Conservation (phyloP, 768 basidiomycete genomes). For the Daedaleopsis nitida region DNA sequence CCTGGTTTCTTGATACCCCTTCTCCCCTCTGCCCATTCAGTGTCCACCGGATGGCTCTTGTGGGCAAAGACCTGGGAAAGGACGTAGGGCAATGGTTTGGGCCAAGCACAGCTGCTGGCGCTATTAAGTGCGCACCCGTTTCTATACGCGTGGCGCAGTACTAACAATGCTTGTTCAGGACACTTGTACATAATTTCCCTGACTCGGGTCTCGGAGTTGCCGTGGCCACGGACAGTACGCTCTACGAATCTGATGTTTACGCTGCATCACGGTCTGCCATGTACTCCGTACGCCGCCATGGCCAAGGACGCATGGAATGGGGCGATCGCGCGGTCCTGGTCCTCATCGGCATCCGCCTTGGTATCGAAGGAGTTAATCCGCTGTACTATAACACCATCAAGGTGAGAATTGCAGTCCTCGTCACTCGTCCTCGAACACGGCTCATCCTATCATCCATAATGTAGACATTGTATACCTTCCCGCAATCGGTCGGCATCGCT, state of each 20-base stretch:
- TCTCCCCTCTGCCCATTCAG: conserved; percentile 85
- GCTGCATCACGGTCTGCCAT: conserved; percentile 57
- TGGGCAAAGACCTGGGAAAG: conserved; percentile 93
- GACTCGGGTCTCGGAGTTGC: conserved; percentile 80
- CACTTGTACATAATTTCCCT: conserved; percentile 77
- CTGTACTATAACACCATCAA: conserved; percentile 89
- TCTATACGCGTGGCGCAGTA: not conserved
- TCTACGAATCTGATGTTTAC: conserved; percentile 87
- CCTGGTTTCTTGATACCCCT: conserved; percentile 95
- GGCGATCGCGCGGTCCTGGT: conserved; percentile 85
- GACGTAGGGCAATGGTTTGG: conserved; percentile 99
- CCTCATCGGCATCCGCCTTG: conserved; percentile 83
- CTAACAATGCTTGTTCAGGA: conserved; percentile 42
- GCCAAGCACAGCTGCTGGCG: conserved; percentile 95
- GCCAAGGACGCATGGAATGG: conserved; percentile 48
- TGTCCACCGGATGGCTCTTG: conserved; percentile 93
- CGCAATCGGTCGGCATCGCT: conserved; percentile 95
- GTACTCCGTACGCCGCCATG: conserved; percentile 16
- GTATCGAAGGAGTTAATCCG: conserved; percentile 92
- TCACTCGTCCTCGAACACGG: not conserved
- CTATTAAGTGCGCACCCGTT: conserved; percentile 66
- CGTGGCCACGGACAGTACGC: conserved; percentile 74
- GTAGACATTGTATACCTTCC: conserved; percentile 86
- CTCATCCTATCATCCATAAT: not conserved
- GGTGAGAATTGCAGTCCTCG: conserved; percentile 37